phyloP scores from a whole-genome alignment of 441 rosid species.

The Rhodomyrtus psidioides region DNA sequence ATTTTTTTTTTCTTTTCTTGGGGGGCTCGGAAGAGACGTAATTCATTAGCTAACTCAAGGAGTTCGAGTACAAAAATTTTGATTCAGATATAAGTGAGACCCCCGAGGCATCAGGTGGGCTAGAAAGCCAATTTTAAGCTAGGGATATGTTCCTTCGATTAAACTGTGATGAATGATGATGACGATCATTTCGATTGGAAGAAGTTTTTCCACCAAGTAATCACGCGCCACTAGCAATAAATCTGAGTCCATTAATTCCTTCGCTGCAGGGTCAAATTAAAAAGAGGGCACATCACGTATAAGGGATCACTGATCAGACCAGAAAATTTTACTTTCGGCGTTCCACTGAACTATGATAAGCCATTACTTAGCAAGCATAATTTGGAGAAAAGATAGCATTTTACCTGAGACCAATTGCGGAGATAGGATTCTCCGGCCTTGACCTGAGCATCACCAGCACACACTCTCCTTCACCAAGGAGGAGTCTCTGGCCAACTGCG shows the following conservation, averaged over 20 bases:
- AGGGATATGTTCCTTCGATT: neutral
- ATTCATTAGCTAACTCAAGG: too few relatives aligned
- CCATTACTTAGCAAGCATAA: neutral
- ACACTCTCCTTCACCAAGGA: constrained; percentile 21
- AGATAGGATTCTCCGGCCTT: too few relatives aligned
- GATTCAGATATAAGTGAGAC: too few relatives aligned
- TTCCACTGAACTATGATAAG: neutral
- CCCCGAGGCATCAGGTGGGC: too few relatives aligned
- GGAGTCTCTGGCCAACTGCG: constrained; percentile 11
- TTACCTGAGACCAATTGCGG: too few relatives aligned
- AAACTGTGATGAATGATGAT: neutral
- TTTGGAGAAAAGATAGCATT: neutral
- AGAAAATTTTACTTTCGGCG: neutral
- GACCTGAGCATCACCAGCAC: too few relatives aligned
- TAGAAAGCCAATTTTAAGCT: too few relatives aligned
- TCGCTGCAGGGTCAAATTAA: constrained; percentile 46
- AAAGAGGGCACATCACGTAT: neutral
- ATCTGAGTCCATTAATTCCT: constrained; percentile 94
- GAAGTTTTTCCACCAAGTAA: neutral
- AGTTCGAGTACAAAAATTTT: too few relatives aligned
- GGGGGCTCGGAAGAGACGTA: too few relatives aligned
- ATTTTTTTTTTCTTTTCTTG: too few relatives aligned
- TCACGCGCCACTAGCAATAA: constrained; percentile 88
- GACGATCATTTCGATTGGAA: neutral
- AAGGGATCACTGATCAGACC: neutral